These are phyloP conservation scores for Elaphomyces granulatus DNA, from an alignment of 495 filamentous ascomycete species.

Conservation along the genomic window DNA sequence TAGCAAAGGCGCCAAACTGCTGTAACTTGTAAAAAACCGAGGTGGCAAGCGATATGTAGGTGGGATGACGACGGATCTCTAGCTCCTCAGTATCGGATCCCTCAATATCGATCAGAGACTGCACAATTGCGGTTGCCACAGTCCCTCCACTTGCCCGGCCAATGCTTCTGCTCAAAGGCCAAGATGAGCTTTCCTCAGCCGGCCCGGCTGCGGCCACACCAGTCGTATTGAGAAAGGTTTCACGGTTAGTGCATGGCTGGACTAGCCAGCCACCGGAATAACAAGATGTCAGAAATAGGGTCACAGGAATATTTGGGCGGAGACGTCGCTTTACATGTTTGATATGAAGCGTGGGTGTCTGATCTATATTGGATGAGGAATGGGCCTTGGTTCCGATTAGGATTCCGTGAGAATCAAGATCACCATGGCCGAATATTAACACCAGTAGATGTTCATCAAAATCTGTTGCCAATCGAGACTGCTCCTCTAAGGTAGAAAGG, in stretches of 20 bases:
- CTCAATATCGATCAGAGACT: conserved; percentile 4
- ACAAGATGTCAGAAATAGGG: conserved; percentile 10
- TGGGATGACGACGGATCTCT: neutral
- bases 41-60: conserved; percentile 1
- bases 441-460: conserved; percentile 2
- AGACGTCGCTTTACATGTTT: conserved; percentile 3
- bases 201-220: neutral
- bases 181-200: conserved; percentile 2
- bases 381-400: conserved; percentile 1
- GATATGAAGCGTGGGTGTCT: conserved; percentile 3
- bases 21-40: conserved; percentile 3
- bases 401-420: conserved; percentile 1
- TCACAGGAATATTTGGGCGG: conserved; percentile 4
- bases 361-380: neutral
- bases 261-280: conserved; percentile 12
- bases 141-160: conserved; percentile 5
- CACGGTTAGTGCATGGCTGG: neutral
- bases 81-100: neutral
- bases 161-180: conserved; percentile 4
- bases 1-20: conserved; percentile 1
- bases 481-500: conserved; percentile 1
- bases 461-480: neutral
- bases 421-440: conserved; percentile 9
- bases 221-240: conserved; percentile 3
- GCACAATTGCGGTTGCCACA: conserved; percentile 4